A percentile compares a stretch with the other conserved stretches of the same genome.
phyloP scores from a whole-genome alignment of 2,329 filamentous ascomycete genomes.

The Sporothrix inflata region DNA sequence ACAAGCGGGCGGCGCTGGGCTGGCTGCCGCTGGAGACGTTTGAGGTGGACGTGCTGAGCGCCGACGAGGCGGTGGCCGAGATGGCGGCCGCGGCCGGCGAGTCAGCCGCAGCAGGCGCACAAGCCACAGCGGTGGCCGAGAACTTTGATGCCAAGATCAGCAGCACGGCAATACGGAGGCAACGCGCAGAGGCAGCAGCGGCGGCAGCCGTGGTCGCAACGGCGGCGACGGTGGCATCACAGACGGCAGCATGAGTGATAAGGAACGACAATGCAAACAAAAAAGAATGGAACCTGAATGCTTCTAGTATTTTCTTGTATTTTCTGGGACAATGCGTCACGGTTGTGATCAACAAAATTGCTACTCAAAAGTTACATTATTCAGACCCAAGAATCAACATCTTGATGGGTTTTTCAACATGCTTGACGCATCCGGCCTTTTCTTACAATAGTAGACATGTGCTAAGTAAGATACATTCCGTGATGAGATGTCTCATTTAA shows the following conservation, averaged over 20 bases:
- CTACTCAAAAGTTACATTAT: background rate
- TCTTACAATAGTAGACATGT: background rate
- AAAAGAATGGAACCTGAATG: background rate
- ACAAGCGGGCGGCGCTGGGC: slow-evolving; percentile 73
- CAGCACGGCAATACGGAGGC: slow-evolving; percentile 78
- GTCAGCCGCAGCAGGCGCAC: slow-evolving; percentile 23
- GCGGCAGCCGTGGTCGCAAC: slow-evolving; percentile 1
- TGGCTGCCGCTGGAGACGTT: slow-evolving; percentile 79
- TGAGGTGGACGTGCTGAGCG: slow-evolving; percentile 86
- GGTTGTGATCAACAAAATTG: background rate
- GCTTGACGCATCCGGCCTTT: no score
- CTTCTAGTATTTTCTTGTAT: background rate
- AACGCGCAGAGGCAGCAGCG: slow-evolving; percentile 43
- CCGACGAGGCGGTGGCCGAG: slow-evolving; percentile 56
- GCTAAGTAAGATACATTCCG: background rate
- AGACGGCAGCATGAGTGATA: background rate
- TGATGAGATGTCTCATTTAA: background rate
- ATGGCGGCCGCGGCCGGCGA: slow-evolving; percentile 39
- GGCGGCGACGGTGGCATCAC: background rate
- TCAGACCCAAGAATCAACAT: background rate
- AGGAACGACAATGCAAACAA: background rate
- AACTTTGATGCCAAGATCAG: slow-evolving; percentile 84
- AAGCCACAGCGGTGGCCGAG: slow-evolving; percentile 47
- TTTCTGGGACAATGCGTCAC: background rate
- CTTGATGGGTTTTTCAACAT: background rate